Percentiles rank a stretch among this genome's conserved stretches.
These are phyloP conservation scores for Metschnikowia cubensis DNA, from an alignment of 805 yeast species.

Conservation along the genomic window DNA sequence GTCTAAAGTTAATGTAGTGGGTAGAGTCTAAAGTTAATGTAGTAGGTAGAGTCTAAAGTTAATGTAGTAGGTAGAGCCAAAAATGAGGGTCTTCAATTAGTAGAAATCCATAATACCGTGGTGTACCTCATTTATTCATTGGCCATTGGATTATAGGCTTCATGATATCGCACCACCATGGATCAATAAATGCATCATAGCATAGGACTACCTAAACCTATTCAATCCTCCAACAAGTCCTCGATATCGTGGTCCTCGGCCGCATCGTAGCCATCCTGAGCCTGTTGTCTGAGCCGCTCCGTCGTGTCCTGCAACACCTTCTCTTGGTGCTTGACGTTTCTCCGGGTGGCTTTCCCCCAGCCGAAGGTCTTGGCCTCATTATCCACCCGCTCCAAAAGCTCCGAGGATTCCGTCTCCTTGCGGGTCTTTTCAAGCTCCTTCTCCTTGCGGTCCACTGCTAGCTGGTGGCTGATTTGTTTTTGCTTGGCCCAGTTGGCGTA, in stretches of 20 bases:
- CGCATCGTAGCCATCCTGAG: conserved; percentile 44
- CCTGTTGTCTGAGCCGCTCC: conserved; percentile 35
- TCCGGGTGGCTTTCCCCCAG: conserved; percentile 77
- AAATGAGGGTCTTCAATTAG: too few species aligned
- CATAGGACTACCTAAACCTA: too few species aligned
- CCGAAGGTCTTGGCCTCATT: conserved; percentile 55
- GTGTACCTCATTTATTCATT: too few species aligned
- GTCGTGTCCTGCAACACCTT: conserved; percentile 47
- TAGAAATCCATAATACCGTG: too few species aligned
- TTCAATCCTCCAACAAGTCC: conserved; percentile 49
- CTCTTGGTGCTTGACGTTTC: conserved; percentile 51
- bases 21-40: too few species aligned
- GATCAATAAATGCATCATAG: too few species aligned
- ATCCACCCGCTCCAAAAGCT: conserved; percentile 32
- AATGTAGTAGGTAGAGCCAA: too few species aligned
- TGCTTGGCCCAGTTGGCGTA: conserved; percentile 54
- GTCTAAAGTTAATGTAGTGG: too few species aligned
- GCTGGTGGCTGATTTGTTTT: conserved; percentile 46
- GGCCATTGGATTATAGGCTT: too few species aligned
- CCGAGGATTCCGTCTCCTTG: conserved; percentile 24
- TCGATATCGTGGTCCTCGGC: conserved; percentile 65
- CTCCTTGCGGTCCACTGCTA: conserved; percentile 45
- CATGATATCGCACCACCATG: too few species aligned
- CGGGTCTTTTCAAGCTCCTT: conserved; percentile 34
- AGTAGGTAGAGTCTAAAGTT: too few species aligned